Evolutionary conservation across 495 filamentous ascomycete species (phyloP), one percentile per base, ranked within the genome.

Genomic region (Pseudomonodictys pantanalensis): DNA sequence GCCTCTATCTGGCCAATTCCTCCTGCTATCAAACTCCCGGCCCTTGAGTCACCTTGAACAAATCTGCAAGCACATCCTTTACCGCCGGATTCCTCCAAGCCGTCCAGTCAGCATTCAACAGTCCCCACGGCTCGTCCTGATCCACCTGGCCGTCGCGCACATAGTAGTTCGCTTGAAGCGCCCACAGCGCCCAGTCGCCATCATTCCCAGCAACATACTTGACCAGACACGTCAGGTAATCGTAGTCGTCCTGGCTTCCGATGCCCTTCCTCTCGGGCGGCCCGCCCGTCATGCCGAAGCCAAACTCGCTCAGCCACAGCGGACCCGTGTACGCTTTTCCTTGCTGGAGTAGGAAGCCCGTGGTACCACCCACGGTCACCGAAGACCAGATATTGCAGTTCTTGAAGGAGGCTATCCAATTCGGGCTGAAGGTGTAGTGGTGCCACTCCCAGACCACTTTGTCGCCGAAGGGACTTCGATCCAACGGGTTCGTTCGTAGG

Each of bases 391-490:
- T 71, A 8, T 45, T 71, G 65, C 77, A 81, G 56, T 65, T 73
- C 28, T 60, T 60, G 56, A 60, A 60, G 3, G 47, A 52, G 4
- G 50, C 50, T 28, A 61, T 61, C 58, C 50, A 61, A 3, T 49
- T 39, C 18, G 58, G 58, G 10, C 60, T 62, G 51, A 73, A 79
- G 39, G 64, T 66, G 68, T 81, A 79, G 28, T 75, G 74, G 68
- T 81, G 77, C 70, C 74, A 77, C 67, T 81, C 78, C 76, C 77
- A 81, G 1, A 81, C 77, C 38, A 74, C 70, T 62, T 81, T 79
- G 25, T 69, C 71, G 38, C 44, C 35, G 72, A 75, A 79, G 15
- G 62, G 70, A 25, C 48, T 56, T 39, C 71, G 75, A 63, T 78
- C 76, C 43, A 79, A 71, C 39, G 67, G 68, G 26, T 62, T 58